Base-by-base conservation (phyloP, 768 basidiomycete genomes). In the Tulasnella sp. region DNA sequence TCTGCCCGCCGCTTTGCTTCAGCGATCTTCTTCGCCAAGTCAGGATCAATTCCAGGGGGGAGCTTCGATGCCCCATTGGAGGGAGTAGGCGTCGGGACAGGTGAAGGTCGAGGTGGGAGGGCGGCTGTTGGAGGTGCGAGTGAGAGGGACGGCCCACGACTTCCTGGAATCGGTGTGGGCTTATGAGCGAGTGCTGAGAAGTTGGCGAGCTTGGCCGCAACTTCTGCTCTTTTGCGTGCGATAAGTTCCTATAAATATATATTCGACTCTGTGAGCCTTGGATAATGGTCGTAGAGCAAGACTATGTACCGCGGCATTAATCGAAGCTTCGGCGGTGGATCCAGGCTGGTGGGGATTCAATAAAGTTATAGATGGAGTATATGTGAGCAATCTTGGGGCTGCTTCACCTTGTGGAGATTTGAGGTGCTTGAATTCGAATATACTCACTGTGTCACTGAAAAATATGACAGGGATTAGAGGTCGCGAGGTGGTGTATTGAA, bases 1-100 rank as follows among this genome's bases (percentile, higher is more conserved):
- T 86, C 83, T 0, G 94, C 89, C 54, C 86, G 79, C 38, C 83
- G 78, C 70, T 87, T 90, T 11, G 92, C 89, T 61, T 96, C 94
- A 5, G 85, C 87, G 0, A 96, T 81, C 60, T 52, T 46, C 53
- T 21, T 62, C 41, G 59, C 25, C 41, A 61, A 54, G 12, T 54
- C 62, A 0, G 65, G 63, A 12, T 59, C 64, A 12, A 63, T 46
- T 2, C 74, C 71, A 8, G 73, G 64, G 1, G 72, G 67, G 17
- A 76, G 68, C 60, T 76, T 69, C 2, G 76, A 73, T 2, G 81
- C 73, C n/a, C 80, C 72, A 2, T 73, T 72, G 17, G 75, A 68
- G 38, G 74, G 70, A 17, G 69, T 53, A n/a, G 69, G 67, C 17
- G 79, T 70, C 34, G 62, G 17, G 2, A 62, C 3, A 46, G 52